These are phyloP conservation scores for Dendrocalamus latiflorus DNA, from an alignment of 202 grass and related monocot genomes.

Conservation along the genomic window DNA sequence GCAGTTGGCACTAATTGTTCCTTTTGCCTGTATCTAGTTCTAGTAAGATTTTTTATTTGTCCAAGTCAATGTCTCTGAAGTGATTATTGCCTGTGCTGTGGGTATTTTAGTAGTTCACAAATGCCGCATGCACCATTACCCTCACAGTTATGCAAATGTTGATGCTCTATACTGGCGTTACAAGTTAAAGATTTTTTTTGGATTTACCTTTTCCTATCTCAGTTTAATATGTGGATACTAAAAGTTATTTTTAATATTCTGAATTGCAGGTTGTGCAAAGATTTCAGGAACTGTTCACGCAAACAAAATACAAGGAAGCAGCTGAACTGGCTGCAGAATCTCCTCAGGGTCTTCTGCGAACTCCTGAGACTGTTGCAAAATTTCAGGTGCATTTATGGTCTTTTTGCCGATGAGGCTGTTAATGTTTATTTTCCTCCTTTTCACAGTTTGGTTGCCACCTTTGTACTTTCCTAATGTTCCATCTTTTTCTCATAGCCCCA, in stretches of 20 bases:
- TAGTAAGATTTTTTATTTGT: neutral
- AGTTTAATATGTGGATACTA: neutral
- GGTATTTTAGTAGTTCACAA: neutral
- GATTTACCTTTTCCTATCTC: neutral
- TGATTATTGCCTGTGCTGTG: neutral
- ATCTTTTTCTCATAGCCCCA: neutral
- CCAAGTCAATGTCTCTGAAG: neutral
- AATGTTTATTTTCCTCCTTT: neutral
- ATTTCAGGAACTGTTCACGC: conserved; percentile 85
- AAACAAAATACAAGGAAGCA: conserved; percentile 98
- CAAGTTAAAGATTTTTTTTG: too few relatives aligned
- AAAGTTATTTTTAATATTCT: conserved; percentile 25
- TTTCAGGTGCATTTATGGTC: conserved; percentile 61
- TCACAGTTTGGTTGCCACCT: neutral
- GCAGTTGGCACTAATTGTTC: neutral
- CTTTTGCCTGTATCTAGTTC: neutral
- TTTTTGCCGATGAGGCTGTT: neutral
- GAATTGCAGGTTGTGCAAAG: conserved; percentile 82
- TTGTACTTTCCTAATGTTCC: neutral
- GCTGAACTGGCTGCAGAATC: conserved; percentile 90
- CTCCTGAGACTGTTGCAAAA: conserved; percentile 84
- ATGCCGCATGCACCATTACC: neutral
- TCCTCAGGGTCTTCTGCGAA: too few relatives aligned
- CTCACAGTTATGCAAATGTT: neutral
- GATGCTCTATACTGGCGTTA: too few relatives aligned